Evolutionary conservation across 1,139 yeast species (phyloP).

Genomic region (Blastobotrys elegans): DNA sequence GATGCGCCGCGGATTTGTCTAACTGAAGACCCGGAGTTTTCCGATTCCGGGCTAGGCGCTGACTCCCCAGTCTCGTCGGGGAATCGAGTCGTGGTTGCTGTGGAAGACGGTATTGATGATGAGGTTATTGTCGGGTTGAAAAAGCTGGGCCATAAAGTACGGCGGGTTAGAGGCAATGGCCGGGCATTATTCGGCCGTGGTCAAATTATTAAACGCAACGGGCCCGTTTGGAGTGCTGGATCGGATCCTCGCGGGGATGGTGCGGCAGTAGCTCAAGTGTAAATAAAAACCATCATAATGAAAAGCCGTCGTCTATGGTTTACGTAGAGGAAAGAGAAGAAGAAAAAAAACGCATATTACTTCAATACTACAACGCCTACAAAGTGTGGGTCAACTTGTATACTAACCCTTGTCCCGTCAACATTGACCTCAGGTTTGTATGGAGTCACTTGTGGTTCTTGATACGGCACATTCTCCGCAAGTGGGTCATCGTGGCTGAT

Average conservation of each 20-base stretch:
- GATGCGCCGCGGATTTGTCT: conserved; percentile 74
- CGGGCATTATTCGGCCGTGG: conserved; percentile 63
- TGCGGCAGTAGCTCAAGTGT: conserved; percentile 50
- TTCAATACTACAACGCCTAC: conserved; percentile 8
- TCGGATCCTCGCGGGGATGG: conserved; percentile 82
- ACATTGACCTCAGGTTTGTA: not conserved
- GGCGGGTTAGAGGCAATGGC: conserved; percentile 38
- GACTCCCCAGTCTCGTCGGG: conserved; percentile 60
- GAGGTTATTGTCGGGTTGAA: conserved; percentile 43
- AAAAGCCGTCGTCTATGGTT: too few species aligned
- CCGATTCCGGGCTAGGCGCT: conserved; percentile 56
- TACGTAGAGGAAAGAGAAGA: not conserved
- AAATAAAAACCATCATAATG: not conserved
- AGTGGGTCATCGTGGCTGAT: conserved; percentile 2
- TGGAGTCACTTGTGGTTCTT: not conserved
- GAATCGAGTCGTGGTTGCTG: conserved; percentile 49
- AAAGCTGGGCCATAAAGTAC: conserved; percentile 55
- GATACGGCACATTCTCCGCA: conserved; percentile 2
- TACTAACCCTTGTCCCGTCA: not conserved
- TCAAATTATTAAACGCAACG: conserved; percentile 47
- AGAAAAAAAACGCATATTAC: not conserved
- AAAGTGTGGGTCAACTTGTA: conserved; percentile 8
- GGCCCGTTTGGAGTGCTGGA: conserved; percentile 60
- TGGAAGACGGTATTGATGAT: conserved; percentile 59
- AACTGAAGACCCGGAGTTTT: conserved; percentile 43